A percentile compares a stretch with the other conserved stretches of the same genome.
Conservation (phyloP, 768 basidiomycete species). For the Tylopilus rubrobrunneus region DNA sequence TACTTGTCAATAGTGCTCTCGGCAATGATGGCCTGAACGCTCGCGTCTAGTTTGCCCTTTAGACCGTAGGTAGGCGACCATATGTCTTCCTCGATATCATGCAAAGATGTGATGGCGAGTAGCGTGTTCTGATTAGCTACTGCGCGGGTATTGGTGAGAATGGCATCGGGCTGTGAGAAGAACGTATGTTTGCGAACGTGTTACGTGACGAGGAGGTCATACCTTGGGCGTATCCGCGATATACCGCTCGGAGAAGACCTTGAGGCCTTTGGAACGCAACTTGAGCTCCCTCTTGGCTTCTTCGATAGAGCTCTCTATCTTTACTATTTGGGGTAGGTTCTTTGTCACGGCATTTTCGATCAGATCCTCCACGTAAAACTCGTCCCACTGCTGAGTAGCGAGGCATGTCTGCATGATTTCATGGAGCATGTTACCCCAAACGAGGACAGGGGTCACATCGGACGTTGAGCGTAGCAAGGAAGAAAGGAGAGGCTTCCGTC, state of each 20-base stretch:
- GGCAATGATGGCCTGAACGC: constrained; percentile 63
- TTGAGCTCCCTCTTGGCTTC: constrained; percentile 64
- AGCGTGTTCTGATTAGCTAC: constrained; percentile 43
- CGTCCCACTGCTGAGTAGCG: constrained; percentile 55
- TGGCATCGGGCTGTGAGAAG: constrained; percentile 50
- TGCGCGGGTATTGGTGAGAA: constrained; percentile 66
- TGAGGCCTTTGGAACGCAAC: constrained; percentile 59
- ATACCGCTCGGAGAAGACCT: constrained; percentile 62
- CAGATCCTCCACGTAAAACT: constrained; percentile 53
- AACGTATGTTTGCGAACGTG: neutral
- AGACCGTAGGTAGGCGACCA: constrained; percentile 95
- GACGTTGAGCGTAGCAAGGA: constrained; percentile 54
- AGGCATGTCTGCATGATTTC: constrained; percentile 86
- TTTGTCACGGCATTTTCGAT: constrained; percentile 54
- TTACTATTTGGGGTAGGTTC: constrained; percentile 58
- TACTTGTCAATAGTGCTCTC: constrained; percentile 35
- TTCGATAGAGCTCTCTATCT: constrained; percentile 52
- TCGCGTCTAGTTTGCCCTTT: constrained; percentile 94
- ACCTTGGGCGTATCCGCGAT: constrained; percentile 66
- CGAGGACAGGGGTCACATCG: constrained; percentile 60
- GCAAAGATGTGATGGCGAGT: constrained; percentile 69
- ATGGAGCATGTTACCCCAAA: constrained; percentile 94
- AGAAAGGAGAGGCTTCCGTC: constrained; percentile 81
- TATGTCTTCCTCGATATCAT: constrained; percentile 95
- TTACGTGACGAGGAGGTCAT: constrained; percentile 2